Evolutionary conservation across 495 filamentous ascomycete species (phyloP).

Genomic region (Aspergillus sclerotioniger): DNA sequence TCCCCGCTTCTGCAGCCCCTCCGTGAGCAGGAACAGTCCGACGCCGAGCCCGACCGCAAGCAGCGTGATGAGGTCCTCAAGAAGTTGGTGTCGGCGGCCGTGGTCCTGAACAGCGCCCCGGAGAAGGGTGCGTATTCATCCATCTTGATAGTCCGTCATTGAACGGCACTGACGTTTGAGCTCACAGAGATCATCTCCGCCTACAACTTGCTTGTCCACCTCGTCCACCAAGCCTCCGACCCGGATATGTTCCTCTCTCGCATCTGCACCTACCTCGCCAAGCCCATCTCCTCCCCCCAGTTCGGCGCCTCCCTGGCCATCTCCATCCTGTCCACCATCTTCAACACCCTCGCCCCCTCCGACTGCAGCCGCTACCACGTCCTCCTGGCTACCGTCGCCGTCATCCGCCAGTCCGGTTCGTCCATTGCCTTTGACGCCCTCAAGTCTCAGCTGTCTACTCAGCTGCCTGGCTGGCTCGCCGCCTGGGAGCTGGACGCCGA

Average conservation of each 20-base stretch:
- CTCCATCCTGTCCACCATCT: constrained; percentile 86
- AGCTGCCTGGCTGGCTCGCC: constrained; percentile 74
- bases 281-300: constrained; percentile 76
- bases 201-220: constrained; percentile 94
- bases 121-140: constrained; percentile 68
- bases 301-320: constrained; percentile 84
- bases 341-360: constrained; percentile 80
- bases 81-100: constrained; percentile 75
- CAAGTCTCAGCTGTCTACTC: constrained; percentile 69
- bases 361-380: constrained; percentile 85
- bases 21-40: constrained; percentile 48
- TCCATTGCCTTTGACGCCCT: constrained; percentile 75
- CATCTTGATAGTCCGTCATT: constrained; percentile 1
- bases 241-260: constrained; percentile 79
- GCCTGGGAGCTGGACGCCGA: constrained; percentile 82
- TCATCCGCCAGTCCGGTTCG: constrained; percentile 68
- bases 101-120: constrained; percentile 71
- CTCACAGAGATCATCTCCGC: constrained; percentile 78
- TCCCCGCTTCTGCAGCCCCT: constrained; percentile 65
- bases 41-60: constrained; percentile 47
- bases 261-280: constrained; percentile 83
- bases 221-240: constrained; percentile 79
- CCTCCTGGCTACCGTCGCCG: constrained; percentile 75
- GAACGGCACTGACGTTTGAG: constrained; percentile 24
- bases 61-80: constrained; percentile 84